These are phyloP conservation scores for Hypoxylon fragiforme DNA, from an alignment of 495 filamentous ascomycete species.

Conservation along the genomic window DNA sequence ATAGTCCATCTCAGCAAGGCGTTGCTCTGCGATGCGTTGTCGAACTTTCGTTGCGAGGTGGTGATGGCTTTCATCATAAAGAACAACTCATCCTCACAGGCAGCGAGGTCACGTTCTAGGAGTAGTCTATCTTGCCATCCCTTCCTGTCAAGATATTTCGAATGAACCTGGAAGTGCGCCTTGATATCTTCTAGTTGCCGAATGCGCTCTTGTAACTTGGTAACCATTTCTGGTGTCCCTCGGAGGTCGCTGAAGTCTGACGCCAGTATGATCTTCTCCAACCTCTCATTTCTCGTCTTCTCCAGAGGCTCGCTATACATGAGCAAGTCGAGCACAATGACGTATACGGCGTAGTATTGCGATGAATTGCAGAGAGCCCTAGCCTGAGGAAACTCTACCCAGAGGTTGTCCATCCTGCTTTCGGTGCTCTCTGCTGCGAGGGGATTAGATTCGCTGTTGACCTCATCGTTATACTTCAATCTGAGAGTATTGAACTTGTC, in stretches of 20 bases:
- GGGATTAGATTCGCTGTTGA: slow-evolving; percentile 59
- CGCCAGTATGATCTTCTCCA: slow-evolving; percentile 99
- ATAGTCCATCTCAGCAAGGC: slow-evolving; percentile 89
- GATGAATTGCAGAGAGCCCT: slow-evolving; percentile 91
- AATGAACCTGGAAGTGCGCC: slow-evolving; percentile 89
- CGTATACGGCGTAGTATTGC: slow-evolving; percentile 96
- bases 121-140: slow-evolving; percentile 88
- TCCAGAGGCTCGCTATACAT: slow-evolving; percentile 95
- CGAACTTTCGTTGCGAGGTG: slow-evolving; percentile 84
- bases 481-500: slow-evolving; percentile 98
- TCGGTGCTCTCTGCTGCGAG: slow-evolving; percentile 61
- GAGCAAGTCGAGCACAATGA: slow-evolving; percentile 92
- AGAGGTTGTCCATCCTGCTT: slow-evolving; percentile 87
- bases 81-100: slow-evolving; percentile 95
- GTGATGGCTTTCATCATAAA: slow-evolving; percentile 99
- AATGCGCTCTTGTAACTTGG: slow-evolving; percentile 85
- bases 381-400: slow-evolving; percentile 92
- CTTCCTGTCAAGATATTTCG: slow-evolving; percentile 80
- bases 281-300: slow-evolving; percentile 87
- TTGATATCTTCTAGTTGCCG: slow-evolving; percentile 97
- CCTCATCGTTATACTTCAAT: slow-evolving; percentile 95
- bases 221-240: slow-evolving; percentile 92
- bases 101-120: slow-evolving; percentile 83
- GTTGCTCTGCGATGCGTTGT: slow-evolving; percentile 69
- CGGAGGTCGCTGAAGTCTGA: slow-evolving; percentile 98